Evolutionary conservation across 176 grass and related monocot species (phyloP), one percentile per base, ranked within the genome.

Genomic region (Coix lacrymajobi): DNA sequence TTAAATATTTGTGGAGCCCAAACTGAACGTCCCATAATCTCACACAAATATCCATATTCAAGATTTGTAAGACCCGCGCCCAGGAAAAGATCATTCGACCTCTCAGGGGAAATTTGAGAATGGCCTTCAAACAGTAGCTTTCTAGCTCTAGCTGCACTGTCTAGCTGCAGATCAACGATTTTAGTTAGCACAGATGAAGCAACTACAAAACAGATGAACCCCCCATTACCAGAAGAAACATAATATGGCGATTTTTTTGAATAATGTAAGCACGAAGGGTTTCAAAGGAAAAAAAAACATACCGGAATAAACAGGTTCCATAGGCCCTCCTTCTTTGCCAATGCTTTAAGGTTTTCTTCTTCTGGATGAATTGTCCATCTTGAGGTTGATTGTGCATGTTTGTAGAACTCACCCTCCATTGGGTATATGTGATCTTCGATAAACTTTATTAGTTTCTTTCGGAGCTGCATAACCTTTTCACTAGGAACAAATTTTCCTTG

Each of bases 1-100:
- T 98, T 98, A 91, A 98, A 98, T 80, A 98, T 90, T 85, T 98
- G 93, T 77, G 96, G 93, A 64, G 96, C 91, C 86, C 96, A 98
- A 89, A 93, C 48, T 70, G 87, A 98, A 24, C 87, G 89, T 8
- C 96, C 96, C 93, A 96, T 96, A 83, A 99, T 90, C 86, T 99
- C 93, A 83, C 96, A 99, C 65, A 93, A 85, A 90, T 92, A 93
- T 90, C 89, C 96, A 90, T 99, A 99, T 43, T 99, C 96, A 74
- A 99, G 86, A 84, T 99, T 98, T 68, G 96, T 93, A 80, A 99
- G 89, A 62, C 96, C 93, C 32, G 83, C 93, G 65, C 96, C 96
- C 34, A 99, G 69, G 30, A 93, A 87, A 79, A 85, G 78, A 81
- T 89, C 85, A 48, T 86, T 71, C 6, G 79, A 84, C 76, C 74